Evolutionary conservation across 345 rosid genomes (phyloP), one percentile per base, ranked within the genome.

Genomic region (Salix suchowensis): DNA sequence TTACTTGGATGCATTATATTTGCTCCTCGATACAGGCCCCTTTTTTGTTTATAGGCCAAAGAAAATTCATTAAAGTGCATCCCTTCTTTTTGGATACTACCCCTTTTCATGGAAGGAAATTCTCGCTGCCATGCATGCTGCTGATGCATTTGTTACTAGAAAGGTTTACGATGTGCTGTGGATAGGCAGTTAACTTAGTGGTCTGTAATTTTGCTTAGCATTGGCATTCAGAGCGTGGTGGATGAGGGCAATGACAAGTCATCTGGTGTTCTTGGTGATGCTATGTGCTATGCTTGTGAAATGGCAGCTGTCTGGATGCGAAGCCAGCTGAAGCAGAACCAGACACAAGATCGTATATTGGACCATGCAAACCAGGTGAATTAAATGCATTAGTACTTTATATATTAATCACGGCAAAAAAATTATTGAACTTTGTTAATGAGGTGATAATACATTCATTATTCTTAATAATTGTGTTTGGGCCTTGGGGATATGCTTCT

Each of bases 291-390:
- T 69, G 81, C 79, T 32, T 82, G 84, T 78, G 84, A 78, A 75
- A 82, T 82, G 84, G 48, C 79, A 65, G 84, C 78, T 70, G 76
- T 78, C 15, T 82, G 84, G 84, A 78, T 82, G 78, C 78, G 75
- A 70, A 74, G 54, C 78, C 79, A 78, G 65, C 76, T 78, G 30
- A 66, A 23, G 34, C 71, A 77, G 65, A 78, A 82, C 50, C 79
- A 78, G 76, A 78, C 81, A 34, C 81, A 71, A 78, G 84, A 74
- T 30, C 76, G 21, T 12, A 66, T 70, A 34, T 48, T 78, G 37
- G 39, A 74, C 65, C 74, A 70, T 66, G 81, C 52, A 44, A 70
- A 71, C 32, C 70, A 82, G 81, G 84, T 58, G 64, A 58, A n/a
- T 58, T 23, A 58, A 58, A 58, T 58, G 64, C n/a, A 10, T n/a